These are phyloP conservation scores for Pilasporangium apinafurcum DNA, from an alignment of 352 stramenopile genomes.

Conservation along the genomic window DNA sequence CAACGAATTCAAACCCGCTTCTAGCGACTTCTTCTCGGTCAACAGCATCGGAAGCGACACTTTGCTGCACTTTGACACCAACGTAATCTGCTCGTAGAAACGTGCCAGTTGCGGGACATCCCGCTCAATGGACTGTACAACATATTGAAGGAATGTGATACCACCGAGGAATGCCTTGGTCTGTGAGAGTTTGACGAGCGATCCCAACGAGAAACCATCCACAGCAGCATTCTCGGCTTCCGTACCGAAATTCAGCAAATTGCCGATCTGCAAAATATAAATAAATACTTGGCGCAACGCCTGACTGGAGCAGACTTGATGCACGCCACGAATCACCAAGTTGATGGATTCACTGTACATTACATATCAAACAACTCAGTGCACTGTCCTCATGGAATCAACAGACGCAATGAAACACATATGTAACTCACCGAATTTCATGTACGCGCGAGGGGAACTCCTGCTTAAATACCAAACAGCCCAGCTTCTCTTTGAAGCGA, in stretches of 20 bases:
- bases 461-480: slow-evolving; percentile 79
- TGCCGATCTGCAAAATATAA: slow-evolving; percentile 66
- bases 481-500: slow-evolving; percentile 65
- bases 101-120: slow-evolving; percentile 65
- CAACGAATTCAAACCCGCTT: slow-evolving; percentile 51
- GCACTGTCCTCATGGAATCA: background rate
- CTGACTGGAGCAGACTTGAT: slow-evolving; percentile 73
- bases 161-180: slow-evolving; percentile 81
- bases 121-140: slow-evolving; percentile 82
- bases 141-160: slow-evolving; percentile 79
- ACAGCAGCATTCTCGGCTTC: slow-evolving; percentile 30
- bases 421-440: slow-evolving; percentile 61
- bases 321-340: slow-evolving; percentile 66
- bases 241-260: slow-evolving; percentile 56
- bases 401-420: background rate
- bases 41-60: slow-evolving; percentile 57
- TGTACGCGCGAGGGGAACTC: slow-evolving; percentile 71
- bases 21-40: slow-evolving; percentile 65
- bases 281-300: slow-evolving; percentile 78
- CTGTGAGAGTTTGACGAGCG: slow-evolving; percentile 81
- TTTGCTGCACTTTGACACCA: slow-evolving; percentile 70
- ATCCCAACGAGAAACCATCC: slow-evolving; percentile 67
- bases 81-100: slow-evolving; percentile 75
- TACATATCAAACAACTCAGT: background rate
- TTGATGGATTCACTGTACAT: slow-evolving; percentile 48